Conservation (phyloP, 2,329 filamentous ascomycete species). For the Sodiomyces alkalinus region DNA sequence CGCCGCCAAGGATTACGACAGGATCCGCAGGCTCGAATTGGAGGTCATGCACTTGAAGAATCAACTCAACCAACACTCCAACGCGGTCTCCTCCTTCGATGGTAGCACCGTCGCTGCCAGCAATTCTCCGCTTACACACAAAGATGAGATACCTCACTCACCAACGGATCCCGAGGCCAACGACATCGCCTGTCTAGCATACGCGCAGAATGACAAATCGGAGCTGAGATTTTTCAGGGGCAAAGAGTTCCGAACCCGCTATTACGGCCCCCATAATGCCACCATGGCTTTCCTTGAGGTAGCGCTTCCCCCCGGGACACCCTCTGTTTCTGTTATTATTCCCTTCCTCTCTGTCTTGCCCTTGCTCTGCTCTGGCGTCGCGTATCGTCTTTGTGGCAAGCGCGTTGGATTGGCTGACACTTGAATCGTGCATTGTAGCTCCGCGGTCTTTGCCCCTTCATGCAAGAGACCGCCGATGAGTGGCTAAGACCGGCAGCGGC, state of each 20-base stretch:
- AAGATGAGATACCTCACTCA: slow-evolving; percentile 23
- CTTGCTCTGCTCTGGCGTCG: too few species aligned
- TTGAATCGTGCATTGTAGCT: too few species aligned
- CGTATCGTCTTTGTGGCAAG: too few species aligned
- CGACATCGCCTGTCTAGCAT: slow-evolving; percentile 2
- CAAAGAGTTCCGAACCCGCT: slow-evolving; percentile 44
- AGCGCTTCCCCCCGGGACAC: slow-evolving; percentile 2
- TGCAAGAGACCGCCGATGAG: slow-evolving; percentile 47
- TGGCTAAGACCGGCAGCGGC: slow-evolving; percentile 44
- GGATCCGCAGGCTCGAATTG: slow-evolving; percentile 42
- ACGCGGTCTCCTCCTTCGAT: slow-evolving; percentile 25
- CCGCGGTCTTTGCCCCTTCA: slow-evolving; percentile 42
- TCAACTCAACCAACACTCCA: slow-evolving; percentile 28
- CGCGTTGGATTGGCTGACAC: too few species aligned
- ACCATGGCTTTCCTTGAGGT: slow-evolving; percentile 44
- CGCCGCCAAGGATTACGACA: slow-evolving; percentile 34
- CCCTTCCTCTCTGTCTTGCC: too few species aligned
- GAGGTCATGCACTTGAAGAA: slow-evolving; percentile 42
- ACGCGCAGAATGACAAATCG: slow-evolving; percentile 24
- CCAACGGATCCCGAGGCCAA: slow-evolving; percentile 15
- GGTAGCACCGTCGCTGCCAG: slow-evolving; percentile 33
- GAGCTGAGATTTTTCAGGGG: slow-evolving; percentile 43
- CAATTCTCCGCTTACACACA: slow-evolving; percentile 28
- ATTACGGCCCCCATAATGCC: slow-evolving; percentile 44
- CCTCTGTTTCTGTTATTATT: slow-evolving; percentile 1